Evolutionary conservation across 2,329 filamentous ascomycete species (phyloP).

Genomic region (Metarhizium album): DNA sequence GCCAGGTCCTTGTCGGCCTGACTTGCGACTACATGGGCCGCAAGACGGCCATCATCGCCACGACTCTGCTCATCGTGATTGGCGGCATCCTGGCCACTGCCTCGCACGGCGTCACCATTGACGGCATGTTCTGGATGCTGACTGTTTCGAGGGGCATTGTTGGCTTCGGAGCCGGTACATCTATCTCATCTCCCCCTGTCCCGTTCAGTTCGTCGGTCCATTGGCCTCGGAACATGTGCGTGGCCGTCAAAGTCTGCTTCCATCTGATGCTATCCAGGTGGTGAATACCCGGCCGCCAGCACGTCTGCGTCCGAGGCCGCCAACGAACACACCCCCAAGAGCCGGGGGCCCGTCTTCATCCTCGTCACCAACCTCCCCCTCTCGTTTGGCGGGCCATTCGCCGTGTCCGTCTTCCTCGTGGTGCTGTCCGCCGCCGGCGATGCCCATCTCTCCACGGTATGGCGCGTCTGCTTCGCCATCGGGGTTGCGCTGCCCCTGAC

Average conservation of each 20-base stretch:
- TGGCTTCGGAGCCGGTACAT: conserved; percentile 30
- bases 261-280: conserved; percentile 10
- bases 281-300: conserved; percentile 37
- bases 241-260: too few species aligned
- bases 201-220: neutral
- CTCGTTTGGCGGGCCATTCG: conserved; percentile 24
- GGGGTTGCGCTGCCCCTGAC: conserved; percentile 38
- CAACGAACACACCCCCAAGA: conserved; percentile 30
- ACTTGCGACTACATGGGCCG: conserved; percentile 38
- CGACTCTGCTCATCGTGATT: conserved; percentile 35
- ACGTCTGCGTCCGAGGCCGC: conserved; percentile 35
- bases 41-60: conserved; percentile 34
- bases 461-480: conserved; percentile 38
- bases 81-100: conserved; percentile 36
- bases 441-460: conserved; percentile 28
- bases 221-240: too few species aligned
- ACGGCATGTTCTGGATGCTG: conserved; percentile 43
- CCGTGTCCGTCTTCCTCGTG: conserved; percentile 34
- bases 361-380: conserved; percentile 32
- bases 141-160: conserved; percentile 36
- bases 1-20: conserved; percentile 28
- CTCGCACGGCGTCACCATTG: conserved; percentile 30
- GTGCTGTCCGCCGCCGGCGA: conserved; percentile 27
- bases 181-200: too few species aligned
- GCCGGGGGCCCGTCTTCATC: conserved; percentile 31